phyloP scores from a whole-genome alignment of 2,329 filamentous ascomycete species.

The Aspergillus niger region DNA sequence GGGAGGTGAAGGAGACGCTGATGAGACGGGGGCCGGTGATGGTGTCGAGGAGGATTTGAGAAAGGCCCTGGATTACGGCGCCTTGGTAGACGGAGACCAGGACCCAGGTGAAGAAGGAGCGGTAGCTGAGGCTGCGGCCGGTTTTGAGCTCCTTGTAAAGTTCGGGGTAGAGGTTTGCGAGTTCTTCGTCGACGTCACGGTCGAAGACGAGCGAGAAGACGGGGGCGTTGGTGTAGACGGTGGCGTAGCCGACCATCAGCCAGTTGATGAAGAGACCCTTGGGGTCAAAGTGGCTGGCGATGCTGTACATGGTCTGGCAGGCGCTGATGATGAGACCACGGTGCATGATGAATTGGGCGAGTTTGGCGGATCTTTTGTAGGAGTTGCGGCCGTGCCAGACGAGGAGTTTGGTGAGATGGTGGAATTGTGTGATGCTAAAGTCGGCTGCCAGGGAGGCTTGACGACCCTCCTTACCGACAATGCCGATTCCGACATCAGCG shows the following conservation, averaged over 20 bases:
- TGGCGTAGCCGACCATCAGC: conserved; percentile 95
- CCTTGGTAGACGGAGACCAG: conserved; percentile 94
- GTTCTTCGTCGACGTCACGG: conserved; percentile 88
- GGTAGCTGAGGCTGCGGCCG: conserved; percentile 83
- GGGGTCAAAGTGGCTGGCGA: conserved; percentile 88
- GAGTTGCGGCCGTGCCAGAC: conserved; percentile 98
- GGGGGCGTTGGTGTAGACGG: conserved; percentile 89
- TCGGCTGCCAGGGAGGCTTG: conserved; percentile 95
- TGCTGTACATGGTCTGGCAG: conserved; percentile 96
- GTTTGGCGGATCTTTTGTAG: conserved; percentile 93
- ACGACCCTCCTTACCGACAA: conserved; percentile 94
- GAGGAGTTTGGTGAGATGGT: conserved; percentile 91
- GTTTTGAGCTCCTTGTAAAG: conserved; percentile 96
- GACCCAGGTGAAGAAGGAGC: conserved; percentile 96
- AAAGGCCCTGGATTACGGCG: conserved; percentile 90
- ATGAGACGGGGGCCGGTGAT: conserved; percentile 72
- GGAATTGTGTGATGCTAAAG: conserved; percentile 95
- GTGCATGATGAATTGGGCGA: conserved; percentile 97
- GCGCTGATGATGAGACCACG: conserved; percentile 92
- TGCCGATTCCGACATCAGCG: conserved; percentile 94
- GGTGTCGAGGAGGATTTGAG: conserved; percentile 81
- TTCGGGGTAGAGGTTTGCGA: conserved; percentile 94
- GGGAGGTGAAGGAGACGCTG: conserved; percentile 84
- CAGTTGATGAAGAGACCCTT: conserved; percentile 95
- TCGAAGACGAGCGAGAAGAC: conserved; percentile 94